These are phyloP conservation scores for Cyclocybe cylindracea DNA, from an alignment of 768 basidiomycete genomes.

Conservation along the genomic window DNA sequence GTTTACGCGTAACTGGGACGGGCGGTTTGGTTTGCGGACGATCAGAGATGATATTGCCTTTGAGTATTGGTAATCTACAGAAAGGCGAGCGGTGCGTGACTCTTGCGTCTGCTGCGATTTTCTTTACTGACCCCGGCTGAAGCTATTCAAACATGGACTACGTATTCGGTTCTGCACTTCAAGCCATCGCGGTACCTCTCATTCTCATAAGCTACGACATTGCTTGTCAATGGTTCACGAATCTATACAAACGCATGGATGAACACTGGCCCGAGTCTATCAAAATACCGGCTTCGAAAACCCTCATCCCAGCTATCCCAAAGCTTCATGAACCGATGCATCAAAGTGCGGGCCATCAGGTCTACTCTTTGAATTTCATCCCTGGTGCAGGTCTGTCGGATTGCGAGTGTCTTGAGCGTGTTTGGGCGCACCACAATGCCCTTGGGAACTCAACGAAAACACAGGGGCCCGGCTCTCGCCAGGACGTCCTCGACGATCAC, in stretches of 20 bases:
- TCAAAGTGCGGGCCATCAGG: conserved; percentile 17
- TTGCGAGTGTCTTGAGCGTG: conserved; percentile 23
- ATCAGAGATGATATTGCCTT: conserved; percentile 20
- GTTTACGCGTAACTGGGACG: conserved; percentile 23
- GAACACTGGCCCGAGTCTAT: neutral
- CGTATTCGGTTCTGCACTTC: conserved; percentile 3
- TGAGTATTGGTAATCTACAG: conserved; percentile 30
- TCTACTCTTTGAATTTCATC: too few relatives aligned
- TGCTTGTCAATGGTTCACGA: conserved; percentile 15
- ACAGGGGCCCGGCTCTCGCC: conserved; percentile 25
- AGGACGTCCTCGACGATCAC: conserved; percentile 25
- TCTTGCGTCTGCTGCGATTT: too few relatives aligned
- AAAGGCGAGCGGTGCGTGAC: conserved; percentile 30
- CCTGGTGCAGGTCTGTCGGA: conserved; percentile 23
- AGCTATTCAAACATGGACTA: conserved; percentile 17
- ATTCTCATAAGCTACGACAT: neutral
- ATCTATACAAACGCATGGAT: conserved; percentile 13
- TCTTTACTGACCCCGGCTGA: too few relatives aligned
- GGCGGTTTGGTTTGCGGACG: conserved; percentile 18
- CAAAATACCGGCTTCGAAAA: neutral
- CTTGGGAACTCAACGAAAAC: conserved; percentile 18
- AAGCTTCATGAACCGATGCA: conserved; percentile 33
- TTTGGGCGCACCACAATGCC: conserved; percentile 25
- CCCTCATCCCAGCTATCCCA: conserved; percentile 21
- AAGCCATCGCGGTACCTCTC: neutral